Conservation (phyloP, 805 yeast species). For the Pichia pseudocactophila region DNA sequence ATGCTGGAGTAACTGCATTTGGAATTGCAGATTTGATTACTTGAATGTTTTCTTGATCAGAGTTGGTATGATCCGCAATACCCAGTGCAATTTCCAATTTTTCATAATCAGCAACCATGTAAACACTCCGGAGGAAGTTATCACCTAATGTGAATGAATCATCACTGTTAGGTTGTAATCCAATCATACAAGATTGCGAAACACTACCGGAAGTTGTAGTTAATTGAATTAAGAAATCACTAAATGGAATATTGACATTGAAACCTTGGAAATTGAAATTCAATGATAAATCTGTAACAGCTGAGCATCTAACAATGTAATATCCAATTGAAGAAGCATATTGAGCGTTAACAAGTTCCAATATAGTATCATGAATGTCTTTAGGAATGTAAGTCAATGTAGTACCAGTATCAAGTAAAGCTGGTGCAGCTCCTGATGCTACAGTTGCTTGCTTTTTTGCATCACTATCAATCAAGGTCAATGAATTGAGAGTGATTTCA, state of each 20-base stretch:
- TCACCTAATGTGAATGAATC: conserved; percentile 43
- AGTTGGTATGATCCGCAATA: conserved; percentile 16
- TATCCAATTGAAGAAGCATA: conserved; percentile 35
- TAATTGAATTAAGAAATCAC: conserved; percentile 18
- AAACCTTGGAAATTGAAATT: conserved; percentile 51
- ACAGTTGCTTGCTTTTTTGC: conserved; percentile 15
- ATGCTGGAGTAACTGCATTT: conserved; percentile 38
- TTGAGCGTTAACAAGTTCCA: conserved; percentile 30
- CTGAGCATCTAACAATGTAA: conserved; percentile 38
- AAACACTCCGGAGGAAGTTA: conserved; percentile 42
- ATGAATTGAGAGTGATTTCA: conserved; percentile 38
- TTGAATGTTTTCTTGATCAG: conserved; percentile 29
- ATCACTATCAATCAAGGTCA: conserved; percentile 17
- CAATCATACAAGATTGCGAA: conserved; percentile 36
- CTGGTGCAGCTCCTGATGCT: conserved; percentile 28
- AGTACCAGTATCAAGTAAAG: conserved; percentile 51
- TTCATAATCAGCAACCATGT: conserved; percentile 48
- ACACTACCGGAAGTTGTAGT: conserved; percentile 15
- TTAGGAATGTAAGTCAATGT: conserved; percentile 41
- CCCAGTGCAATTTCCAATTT: conserved; percentile 37
- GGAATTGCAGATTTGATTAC: conserved; percentile 39
- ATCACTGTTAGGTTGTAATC: conserved; percentile 28
- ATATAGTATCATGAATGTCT: conserved; percentile 18
- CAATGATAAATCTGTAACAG: conserved; percentile 20
- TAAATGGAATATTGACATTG: conserved; percentile 41